phyloP scores from a whole-genome alignment of 2,329 filamentous ascomycete genomes.

The Monosporascus cannonballus region DNA sequence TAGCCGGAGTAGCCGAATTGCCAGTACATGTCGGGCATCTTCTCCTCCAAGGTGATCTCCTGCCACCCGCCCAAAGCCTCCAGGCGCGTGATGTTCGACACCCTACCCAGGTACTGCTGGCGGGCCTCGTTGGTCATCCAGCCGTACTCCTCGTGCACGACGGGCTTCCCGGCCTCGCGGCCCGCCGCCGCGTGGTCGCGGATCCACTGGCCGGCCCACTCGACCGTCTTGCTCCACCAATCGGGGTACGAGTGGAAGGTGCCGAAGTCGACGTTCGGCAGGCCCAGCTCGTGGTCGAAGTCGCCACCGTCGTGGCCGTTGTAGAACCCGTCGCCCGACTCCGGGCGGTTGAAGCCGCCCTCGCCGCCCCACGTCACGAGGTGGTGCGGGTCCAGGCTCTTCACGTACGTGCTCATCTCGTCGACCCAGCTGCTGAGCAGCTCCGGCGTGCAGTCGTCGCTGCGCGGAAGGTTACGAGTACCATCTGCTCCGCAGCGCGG shows the following conservation, averaged over 20 bases:
- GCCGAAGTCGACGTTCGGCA: conserved; percentile 47
- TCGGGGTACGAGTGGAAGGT: conserved; percentile 52
- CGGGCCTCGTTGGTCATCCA: conserved; percentile 46
- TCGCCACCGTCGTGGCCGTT: conserved; percentile 45
- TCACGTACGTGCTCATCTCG: conserved; percentile 50
- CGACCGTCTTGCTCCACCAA: conserved; percentile 46
- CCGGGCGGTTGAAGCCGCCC: conserved; percentile 45
- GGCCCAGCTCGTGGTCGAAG: conserved; percentile 42
- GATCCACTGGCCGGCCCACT: conserved; percentile 50
- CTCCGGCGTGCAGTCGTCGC: conserved; percentile 32
- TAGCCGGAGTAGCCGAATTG: conserved; percentile 46
- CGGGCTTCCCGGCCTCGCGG: conserved; percentile 40
- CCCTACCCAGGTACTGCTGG: conserved; percentile 37
- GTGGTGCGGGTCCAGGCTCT: conserved; percentile 43
- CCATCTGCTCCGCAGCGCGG: conserved; percentile 42
- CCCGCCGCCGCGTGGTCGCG: conserved; percentile 43
- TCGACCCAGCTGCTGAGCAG: conserved; percentile 42
- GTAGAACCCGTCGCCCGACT: conserved; percentile 38
- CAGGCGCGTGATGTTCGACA: conserved; percentile 35
- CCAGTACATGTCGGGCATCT: conserved; percentile 50
- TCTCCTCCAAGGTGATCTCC: conserved; percentile 37
- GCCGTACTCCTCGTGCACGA: conserved; percentile 50
- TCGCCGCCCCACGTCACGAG: conserved; percentile 52
- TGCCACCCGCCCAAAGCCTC: conserved; percentile 45
- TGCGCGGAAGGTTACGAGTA: conserved; percentile 38